Evolutionary conservation across 2,329 filamentous ascomycete genomes (phyloP).

Genomic region (Thielaviopsis populi): DNA sequence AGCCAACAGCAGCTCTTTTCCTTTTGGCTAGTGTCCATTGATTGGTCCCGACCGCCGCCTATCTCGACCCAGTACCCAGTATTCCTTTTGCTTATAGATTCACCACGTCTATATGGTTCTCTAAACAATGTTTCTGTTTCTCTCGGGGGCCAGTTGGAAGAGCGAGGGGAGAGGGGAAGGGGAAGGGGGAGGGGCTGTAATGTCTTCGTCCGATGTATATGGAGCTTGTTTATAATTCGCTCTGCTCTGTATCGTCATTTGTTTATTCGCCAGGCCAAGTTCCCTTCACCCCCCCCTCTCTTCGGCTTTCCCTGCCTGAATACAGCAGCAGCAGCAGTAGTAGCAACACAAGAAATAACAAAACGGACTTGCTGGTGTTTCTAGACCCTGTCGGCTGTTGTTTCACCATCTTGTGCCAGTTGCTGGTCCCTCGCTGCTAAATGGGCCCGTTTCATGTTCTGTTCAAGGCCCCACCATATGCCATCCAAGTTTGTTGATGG

Average conservation of each 20-base stretch:
- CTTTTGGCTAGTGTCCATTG: neutral
- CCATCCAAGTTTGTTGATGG: neutral
- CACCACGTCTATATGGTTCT: neutral
- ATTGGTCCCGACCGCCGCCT: no score
- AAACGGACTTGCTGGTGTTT: neutral
- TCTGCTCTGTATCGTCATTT: constrained; percentile 1
- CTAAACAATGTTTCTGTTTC: constrained; percentile 5
- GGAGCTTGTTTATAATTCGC: neutral
- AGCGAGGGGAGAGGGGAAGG: neutral
- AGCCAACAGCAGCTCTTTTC: neutral
- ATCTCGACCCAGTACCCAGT: no score
- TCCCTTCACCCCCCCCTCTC: neutral
- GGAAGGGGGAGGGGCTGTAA: neutral
- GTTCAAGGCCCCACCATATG: neutral
- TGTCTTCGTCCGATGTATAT: constrained; percentile 3
- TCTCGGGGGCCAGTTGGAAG: neutral
- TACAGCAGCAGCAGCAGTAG: no score
- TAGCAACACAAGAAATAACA: neutral
- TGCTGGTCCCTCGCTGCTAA: neutral
- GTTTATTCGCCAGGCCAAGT: neutral
- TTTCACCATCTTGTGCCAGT: neutral
- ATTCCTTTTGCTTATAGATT: no score
- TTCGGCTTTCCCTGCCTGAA: neutral
- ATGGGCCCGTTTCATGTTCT: neutral
- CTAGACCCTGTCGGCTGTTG: constrained; percentile 1